Percentiles rank a stretch among this genome's conserved stretches.
These are phyloP conservation scores for Quercus aquifolioides DNA, from an alignment of 306 rosid species.

Conservation along the genomic window DNA sequence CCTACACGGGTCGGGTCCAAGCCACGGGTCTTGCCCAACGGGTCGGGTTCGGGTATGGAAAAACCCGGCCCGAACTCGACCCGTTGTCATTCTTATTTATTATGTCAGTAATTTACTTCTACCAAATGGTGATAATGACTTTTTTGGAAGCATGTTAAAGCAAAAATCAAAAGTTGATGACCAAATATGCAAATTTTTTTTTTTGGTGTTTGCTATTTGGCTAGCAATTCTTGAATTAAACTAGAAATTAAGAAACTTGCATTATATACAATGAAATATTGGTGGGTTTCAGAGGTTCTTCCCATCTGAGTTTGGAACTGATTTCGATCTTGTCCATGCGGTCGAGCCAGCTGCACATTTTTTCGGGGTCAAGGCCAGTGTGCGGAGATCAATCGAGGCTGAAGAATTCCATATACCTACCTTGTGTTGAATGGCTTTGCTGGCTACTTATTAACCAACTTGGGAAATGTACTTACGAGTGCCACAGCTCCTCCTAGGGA, in stretches of 20 bases:
- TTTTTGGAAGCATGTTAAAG: too few relatives aligned
- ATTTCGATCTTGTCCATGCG: conserved; percentile 36
- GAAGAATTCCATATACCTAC: conserved; percentile 31
- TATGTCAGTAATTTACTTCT: too few relatives aligned
- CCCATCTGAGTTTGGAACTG: conserved; percentile 46
- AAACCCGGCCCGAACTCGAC: too few relatives aligned
- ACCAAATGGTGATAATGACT: too few relatives aligned
- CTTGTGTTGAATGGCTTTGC: conserved; percentile 20
- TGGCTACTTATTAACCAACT: conserved; percentile 20
- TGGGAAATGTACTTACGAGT: conserved; percentile 8
- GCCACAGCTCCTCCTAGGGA: conserved; percentile 41
- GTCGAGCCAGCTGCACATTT: conserved; percentile 13
- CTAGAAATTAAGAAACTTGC: too few relatives aligned
- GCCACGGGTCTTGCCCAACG: too few relatives aligned
- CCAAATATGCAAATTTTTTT: too few relatives aligned
- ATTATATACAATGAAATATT: too few relatives aligned
- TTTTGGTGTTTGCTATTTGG: not conserved
- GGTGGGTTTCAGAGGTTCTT: conserved; percentile 29
- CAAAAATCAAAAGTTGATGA: too few relatives aligned
- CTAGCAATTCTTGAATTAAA: not conserved
- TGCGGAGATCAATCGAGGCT: conserved; percentile 25
- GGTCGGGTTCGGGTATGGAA: too few relatives aligned
- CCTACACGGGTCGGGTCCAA: too few relatives aligned
- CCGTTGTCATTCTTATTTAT: too few relatives aligned
- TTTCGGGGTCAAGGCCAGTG: not conserved